Percentiles rank a stretch among this genome's conserved stretches.
Conservation (phyloP, 1,284 basidiomycete genomes). For the Porogramme epimiltina region DNA sequence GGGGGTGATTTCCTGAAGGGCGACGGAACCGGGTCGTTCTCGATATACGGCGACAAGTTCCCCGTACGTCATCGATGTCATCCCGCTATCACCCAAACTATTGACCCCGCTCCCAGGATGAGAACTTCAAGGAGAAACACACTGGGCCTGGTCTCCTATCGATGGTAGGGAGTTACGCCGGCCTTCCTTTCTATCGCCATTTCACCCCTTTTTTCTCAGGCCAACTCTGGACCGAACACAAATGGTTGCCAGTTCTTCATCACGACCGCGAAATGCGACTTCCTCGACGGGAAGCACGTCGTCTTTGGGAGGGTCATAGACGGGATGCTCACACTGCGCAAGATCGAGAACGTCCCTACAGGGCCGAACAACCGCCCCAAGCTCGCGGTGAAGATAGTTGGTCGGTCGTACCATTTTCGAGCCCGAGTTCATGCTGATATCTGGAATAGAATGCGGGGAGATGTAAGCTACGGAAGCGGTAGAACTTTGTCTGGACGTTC, state of each 20-base stretch:
- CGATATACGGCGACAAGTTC: conserved; percentile 94
- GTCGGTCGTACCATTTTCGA: conserved; percentile 42
- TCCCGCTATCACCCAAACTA: background rate
- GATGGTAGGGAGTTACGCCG: conserved; percentile 57
- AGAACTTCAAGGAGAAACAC: conserved; percentile 94
- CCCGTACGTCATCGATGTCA: conserved; percentile 51
- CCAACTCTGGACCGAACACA: conserved; percentile 90
- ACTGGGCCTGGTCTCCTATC: conserved; percentile 81
- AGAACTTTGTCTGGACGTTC: too few relatives aligned
- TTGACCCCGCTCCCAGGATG: conserved; percentile 58
- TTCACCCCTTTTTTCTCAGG: conserved; percentile 45
- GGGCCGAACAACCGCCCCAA: conserved; percentile 88
- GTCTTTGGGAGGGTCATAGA: conserved; percentile 87
- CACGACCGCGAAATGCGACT: conserved; percentile 91
- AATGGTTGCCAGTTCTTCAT: conserved; percentile 99
- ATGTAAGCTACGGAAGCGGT: too few relatives aligned
- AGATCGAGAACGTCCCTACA: conserved; percentile 93
- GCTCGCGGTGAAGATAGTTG: conserved; percentile 81
- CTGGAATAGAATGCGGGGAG: conserved; percentile 53
- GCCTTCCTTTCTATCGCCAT: background rate
- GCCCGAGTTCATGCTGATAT: background rate
- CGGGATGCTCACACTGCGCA: conserved; percentile 88
- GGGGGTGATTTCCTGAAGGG: conserved; percentile 88
- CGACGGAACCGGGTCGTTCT: conserved; percentile 93
- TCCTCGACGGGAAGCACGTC: conserved; percentile 90